A percentile compares a stretch with the other conserved stretches of the same genome.
Conservation (phyloP, 257 asterid species). For the Jacaranda mimosifolia region DNA sequence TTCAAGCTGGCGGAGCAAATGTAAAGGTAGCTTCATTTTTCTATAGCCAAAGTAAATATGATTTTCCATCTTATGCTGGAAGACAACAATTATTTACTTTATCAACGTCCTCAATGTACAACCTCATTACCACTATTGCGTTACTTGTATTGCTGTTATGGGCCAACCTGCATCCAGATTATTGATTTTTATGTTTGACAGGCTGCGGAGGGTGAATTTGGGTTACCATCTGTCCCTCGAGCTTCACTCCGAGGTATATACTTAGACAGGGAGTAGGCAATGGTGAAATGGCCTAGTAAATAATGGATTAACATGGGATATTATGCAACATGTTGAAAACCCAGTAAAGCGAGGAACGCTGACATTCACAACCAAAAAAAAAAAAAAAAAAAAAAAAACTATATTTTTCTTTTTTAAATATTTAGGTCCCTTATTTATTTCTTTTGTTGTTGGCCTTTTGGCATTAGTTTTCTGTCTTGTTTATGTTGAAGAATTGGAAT, state of each 20-base stretch:
- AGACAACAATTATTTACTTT: too few relatives aligned
- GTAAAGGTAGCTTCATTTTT: conserved; percentile 47
- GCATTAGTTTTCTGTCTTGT: background rate
- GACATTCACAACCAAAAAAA: too few relatives aligned
- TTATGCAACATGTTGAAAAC: background rate
- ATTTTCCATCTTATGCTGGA: background rate
- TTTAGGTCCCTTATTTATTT: too few relatives aligned
- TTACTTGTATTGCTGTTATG: background rate
- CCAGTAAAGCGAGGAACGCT: too few relatives aligned
- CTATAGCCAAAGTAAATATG: background rate
- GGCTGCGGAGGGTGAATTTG: conserved; percentile 78
- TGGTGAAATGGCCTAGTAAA: background rate
- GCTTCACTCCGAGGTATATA: conserved; percentile 78
- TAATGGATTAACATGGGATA: background rate
- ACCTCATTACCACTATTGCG: background rate
- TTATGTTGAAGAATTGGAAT: too few relatives aligned
- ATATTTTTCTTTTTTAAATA: too few relatives aligned
- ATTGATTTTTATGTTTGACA: conserved; percentile 39
- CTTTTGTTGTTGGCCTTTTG: background rate
- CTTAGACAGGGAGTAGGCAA: too few relatives aligned
- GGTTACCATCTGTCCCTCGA: conserved; percentile 74
- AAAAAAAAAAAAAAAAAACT: background rate
- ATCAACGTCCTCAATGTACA: too few relatives aligned
- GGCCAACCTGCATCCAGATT: background rate
- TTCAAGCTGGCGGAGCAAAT: conserved; percentile 54